These are phyloP conservation scores for Xylaria sp. DNA, from an alignment of 2,329 filamentous ascomycete species.

Conservation along the genomic window DNA sequence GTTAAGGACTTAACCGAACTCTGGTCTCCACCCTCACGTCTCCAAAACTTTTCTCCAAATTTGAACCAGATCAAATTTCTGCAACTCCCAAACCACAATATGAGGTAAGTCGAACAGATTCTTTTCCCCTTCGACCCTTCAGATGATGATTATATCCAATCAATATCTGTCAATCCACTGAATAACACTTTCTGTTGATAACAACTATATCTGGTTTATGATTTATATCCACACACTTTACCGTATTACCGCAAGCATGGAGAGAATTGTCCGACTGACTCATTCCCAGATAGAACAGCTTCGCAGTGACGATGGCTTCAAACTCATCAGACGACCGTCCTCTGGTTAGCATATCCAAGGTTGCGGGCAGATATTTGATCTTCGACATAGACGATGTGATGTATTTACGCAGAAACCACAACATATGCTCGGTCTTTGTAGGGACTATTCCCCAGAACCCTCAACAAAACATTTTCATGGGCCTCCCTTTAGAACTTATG, in stretches of 20 bases:
- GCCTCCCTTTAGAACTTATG: slow-evolving; percentile 88
- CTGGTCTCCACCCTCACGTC: slow-evolving; percentile 12
- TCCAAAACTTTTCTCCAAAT: slow-evolving; percentile 41
- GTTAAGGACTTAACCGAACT: slow-evolving; percentile 1
- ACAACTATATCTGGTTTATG: slow-evolving; percentile 58
- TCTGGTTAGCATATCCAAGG: slow-evolving; percentile 80
- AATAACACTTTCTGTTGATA: slow-evolving; percentile 65
- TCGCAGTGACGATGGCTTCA: slow-evolving; percentile 38
- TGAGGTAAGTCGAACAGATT: slow-evolving; percentile 43
- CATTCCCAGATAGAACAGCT: slow-evolving; percentile 26
- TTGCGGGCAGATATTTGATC: slow-evolving; percentile 84
- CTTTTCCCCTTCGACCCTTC: background rate
- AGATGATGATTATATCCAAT: slow-evolving; percentile 68
- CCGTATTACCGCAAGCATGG: slow-evolving; percentile 29
- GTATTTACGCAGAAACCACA: slow-evolving; percentile 80
- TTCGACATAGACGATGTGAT: slow-evolving; percentile 87
- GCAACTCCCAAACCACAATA: slow-evolving; percentile 35
- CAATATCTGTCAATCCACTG: slow-evolving; percentile 88
- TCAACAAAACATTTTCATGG: slow-evolving; percentile 93
- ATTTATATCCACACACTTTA: slow-evolving; percentile 51
- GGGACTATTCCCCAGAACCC: slow-evolving; percentile 92
- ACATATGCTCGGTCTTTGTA: slow-evolving; percentile 86
- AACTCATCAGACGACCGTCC: slow-evolving; percentile 32
- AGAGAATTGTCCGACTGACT: slow-evolving; percentile 37
- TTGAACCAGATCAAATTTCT: slow-evolving; percentile 27